Conservation (phyloP, 2,329 filamentous ascomycete species). For the Trichothecium sympodiale region DNA sequence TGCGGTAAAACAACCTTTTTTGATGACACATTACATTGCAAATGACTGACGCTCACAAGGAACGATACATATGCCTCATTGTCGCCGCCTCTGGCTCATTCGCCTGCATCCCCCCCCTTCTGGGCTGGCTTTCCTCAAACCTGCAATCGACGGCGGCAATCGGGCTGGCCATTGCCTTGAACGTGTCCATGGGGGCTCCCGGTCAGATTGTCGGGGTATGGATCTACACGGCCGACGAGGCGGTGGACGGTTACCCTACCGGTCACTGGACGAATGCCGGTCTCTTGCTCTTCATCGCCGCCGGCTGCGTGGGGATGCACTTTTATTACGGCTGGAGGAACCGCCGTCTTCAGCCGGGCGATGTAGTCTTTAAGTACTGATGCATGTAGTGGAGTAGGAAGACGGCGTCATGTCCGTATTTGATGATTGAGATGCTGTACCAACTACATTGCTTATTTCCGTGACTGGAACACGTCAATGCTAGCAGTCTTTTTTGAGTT, state of each 20-base stretch:
- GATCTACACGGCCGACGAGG: conserved; percentile 58
- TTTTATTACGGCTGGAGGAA: conserved; percentile 40
- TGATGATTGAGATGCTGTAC: too few relatives aligned
- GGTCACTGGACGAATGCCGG: conserved; percentile 56
- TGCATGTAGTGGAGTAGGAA: too few relatives aligned
- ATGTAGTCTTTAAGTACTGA: too few relatives aligned
- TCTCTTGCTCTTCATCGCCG: conserved; percentile 44
- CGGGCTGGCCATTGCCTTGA: conserved; percentile 56
- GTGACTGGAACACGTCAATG: too few relatives aligned
- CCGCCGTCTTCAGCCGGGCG: conserved; percentile 6
- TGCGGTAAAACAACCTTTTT: conserved; percentile 15
- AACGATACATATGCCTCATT: conserved; percentile 55
- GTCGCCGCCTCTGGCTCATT: conserved; percentile 53
- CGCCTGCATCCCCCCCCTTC: conserved; percentile 52
- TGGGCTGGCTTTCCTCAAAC: conserved; percentile 58
- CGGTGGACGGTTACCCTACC: conserved; percentile 48
- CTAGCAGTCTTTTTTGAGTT: too few relatives aligned
- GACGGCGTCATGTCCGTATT: too few relatives aligned
- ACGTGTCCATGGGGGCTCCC: conserved; percentile 51
- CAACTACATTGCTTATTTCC: too few relatives aligned
- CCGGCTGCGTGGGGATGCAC: conserved; percentile 39
- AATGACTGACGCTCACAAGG: conserved; percentile 40
- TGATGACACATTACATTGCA: background rate
- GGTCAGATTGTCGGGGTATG: conserved; percentile 61
- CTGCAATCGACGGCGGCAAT: conserved; percentile 49